phyloP scores from a whole-genome alignment of 106 monocot species.

The Dendrobium chrysotoxum region DNA sequence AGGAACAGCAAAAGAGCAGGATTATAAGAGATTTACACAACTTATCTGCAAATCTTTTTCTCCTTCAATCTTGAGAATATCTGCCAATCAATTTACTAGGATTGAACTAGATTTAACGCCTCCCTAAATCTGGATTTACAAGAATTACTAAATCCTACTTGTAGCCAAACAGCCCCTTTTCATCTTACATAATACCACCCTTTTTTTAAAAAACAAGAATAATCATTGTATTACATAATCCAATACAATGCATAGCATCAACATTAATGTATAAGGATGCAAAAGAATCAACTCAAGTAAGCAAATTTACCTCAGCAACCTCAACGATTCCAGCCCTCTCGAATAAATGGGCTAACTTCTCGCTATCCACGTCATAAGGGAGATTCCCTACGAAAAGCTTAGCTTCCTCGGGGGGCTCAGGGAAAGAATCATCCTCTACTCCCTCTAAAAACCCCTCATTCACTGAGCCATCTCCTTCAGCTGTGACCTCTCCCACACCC shows the following conservation, averaged over 20 bases:
- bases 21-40: too few relatives aligned
- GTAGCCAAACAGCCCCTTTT: too few relatives aligned
- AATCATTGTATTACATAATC: neutral
- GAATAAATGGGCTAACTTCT: slow-evolving; percentile 65
- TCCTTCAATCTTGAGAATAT: too few relatives aligned
- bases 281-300: neutral
- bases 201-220: too few relatives aligned
- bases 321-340: slow-evolving; percentile 67
- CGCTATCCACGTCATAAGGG: slow-evolving; percentile 67
- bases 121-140: too few relatives aligned
- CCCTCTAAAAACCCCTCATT: slow-evolving; percentile 12
- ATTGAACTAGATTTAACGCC: too few relatives aligned
- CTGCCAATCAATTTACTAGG: too few relatives aligned
- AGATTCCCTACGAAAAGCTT: slow-evolving; percentile 85
- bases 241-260: neutral
- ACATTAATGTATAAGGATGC: neutral
- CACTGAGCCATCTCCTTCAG: slow-evolving; percentile 6
- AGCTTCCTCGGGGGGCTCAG: slow-evolving; percentile 80
- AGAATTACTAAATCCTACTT: too few relatives aligned
- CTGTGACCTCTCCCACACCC: slow-evolving; percentile 1
- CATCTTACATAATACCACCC: too few relatives aligned
- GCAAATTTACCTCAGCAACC: slow-evolving; percentile 53
- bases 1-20: too few relatives aligned
- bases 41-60: too few relatives aligned
- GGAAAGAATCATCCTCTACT: slow-evolving; percentile 21